A percentile compares a stretch with the other conserved stretches of the same genome.
These are phyloP conservation scores for Pythium aphanidermatum DNA, from an alignment of 352 stramenopile species.

Conservation along the genomic window DNA sequence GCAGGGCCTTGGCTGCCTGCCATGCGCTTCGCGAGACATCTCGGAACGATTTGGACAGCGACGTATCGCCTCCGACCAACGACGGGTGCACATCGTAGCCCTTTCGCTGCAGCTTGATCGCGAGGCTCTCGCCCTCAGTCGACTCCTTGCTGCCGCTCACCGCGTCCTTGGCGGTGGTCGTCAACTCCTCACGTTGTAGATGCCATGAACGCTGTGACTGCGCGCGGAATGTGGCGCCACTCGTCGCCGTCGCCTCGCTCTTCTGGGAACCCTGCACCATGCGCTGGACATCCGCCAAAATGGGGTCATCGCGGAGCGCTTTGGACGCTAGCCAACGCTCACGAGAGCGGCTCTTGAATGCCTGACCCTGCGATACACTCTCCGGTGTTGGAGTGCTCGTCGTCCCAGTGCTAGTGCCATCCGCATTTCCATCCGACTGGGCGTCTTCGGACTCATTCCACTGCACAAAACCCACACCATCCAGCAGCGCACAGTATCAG, in stretches of 20 bases:
- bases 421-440: neutral
- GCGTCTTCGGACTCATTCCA: conserved; percentile 7
- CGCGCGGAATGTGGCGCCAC: conserved; percentile 31
- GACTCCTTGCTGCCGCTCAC: neutral
- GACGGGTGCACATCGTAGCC: conserved; percentile 38
- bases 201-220: conserved; percentile 61
- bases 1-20: conserved; percentile 21
- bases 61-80: neutral
- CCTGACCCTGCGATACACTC: conserved; percentile 30
- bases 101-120: conserved; percentile 35
- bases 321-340: conserved; percentile 39
- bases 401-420: too few relatives aligned
- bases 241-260: neutral
- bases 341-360: conserved; percentile 42
- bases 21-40: conserved; percentile 22
- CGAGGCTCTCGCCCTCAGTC: conserved; percentile 30
- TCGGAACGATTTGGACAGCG: conserved; percentile 25
- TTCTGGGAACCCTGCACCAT: conserved; percentile 18
- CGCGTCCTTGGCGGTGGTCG: neutral
- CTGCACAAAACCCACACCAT: conserved; percentile 5
- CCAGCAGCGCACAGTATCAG: conserved; percentile 2
- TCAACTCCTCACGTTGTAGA: conserved; percentile 40
- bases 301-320: conserved; percentile 36
- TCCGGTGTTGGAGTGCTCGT: too few relatives aligned
- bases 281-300: conserved; percentile 35